Evolutionary conservation across 2,329 filamentous ascomycete species (phyloP), one percentile per base, ranked within the genome.

Genomic region (Alternaria metachromatica): DNA sequence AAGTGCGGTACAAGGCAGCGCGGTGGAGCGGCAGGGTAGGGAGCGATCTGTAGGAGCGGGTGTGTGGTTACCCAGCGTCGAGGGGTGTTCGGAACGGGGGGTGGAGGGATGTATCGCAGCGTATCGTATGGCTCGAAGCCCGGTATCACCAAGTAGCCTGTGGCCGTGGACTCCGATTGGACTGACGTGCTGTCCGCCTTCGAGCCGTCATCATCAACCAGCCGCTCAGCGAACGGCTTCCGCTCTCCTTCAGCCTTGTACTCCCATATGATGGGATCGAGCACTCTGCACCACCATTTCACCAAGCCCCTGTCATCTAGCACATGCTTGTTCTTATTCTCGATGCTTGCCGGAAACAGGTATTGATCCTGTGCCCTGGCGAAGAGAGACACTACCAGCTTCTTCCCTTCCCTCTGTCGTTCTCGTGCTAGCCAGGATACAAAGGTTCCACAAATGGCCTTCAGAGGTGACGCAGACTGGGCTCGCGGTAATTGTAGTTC

Each of bases 361-460:
- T 99, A 99, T 76, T 98, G 96, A 55, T 91, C 89, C 77, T 98
- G 96, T 0, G 96, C 90, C 63, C 96, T 87, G 0, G 96, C 96
- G 77, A 99, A 99, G 4, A 99, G 86, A 58, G 93, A 97, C 26
- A 99, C 84, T 12, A 97, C 87, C 41, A 93, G 86, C 71, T 89
- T 90, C 51, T 89, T 87, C 49, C 87, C 87, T 28, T 85, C 84
- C 45, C 92, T 87, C 66, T 88, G 87, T 53, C 90, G 86, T 55
- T 88, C 85, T 48, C 88, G 86, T 25, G 96, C 85, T 1, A 99
- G 84, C 80, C 92, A 92, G 11, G 87, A 84, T 21, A 99, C 80
- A 69, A 98, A 97, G 0, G 89, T 87, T 6, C 89, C 88, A 51
- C 90, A 91, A 48, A 96, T 87, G 30, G 89, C 85, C 66, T 92